Conservation (phyloP, 2,329 filamentous ascomycete species). For the Xylaria polymorpha region DNA sequence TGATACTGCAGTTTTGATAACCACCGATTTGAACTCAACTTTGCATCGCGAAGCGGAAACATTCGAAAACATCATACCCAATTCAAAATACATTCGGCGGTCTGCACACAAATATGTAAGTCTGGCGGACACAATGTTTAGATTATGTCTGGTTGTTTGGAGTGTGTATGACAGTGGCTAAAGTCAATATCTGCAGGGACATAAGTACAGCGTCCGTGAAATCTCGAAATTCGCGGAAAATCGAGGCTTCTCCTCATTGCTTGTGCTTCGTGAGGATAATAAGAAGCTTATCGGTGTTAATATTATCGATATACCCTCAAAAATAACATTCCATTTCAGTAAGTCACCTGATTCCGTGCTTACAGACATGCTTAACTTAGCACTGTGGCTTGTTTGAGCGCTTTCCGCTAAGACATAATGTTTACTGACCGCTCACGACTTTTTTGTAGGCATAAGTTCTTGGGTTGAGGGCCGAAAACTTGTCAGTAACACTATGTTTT, state of each 20-base stretch:
- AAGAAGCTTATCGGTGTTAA: conserved; percentile 87
- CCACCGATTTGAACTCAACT: conserved; percentile 88
- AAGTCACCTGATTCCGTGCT: background rate
- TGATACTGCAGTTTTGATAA: conserved; percentile 74
- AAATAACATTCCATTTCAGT: conserved; percentile 92
- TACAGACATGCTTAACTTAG: background rate
- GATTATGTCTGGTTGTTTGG: background rate
- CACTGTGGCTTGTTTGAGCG: background rate
- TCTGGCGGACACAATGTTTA: background rate
- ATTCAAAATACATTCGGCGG: conserved; percentile 86
- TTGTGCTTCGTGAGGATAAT: conserved; percentile 88
- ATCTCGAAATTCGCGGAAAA: conserved; percentile 88
- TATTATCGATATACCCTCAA: conserved; percentile 83
- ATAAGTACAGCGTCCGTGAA: conserved; percentile 93
- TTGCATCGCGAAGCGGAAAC: conserved; percentile 85
- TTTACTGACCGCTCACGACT: conserved; percentile 21
- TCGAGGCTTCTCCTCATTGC: conserved; percentile 82
- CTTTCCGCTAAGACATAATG: background rate
- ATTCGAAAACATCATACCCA: conserved; percentile 85
- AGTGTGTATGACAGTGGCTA: conserved; percentile 6
- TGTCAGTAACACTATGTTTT: conserved; percentile 19
- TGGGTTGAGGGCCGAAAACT: conserved; percentile 91
- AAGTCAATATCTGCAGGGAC: conserved; percentile 52
- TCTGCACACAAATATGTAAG: conserved; percentile 78
- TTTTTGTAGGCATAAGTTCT: conserved; percentile 52